Base-by-base conservation (phyloP, 192 early-diverging fungal genomes). In the Podila horticola region DNA sequence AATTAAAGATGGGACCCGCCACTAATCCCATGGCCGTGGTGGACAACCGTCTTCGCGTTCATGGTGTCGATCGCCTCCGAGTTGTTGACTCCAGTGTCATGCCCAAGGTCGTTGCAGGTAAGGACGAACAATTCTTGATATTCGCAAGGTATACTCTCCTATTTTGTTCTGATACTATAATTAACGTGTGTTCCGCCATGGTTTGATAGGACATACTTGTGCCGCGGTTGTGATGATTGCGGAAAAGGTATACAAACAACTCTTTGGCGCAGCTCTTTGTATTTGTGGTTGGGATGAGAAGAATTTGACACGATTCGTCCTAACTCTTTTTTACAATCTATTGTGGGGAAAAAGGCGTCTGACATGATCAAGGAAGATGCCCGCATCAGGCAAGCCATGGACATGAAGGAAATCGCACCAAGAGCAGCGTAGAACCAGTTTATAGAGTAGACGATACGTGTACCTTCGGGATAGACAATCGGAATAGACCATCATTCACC, bases 11-110 rank as follows among this genome's bases (percentile, higher is more conserved):
- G 72, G 72, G 72, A 9, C 72, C 72, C 12, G 4, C 41, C 7
- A 60, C 22, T 36, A 65, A 67, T 64, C 57, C 64, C 12, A 49
- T 59, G 22, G 72, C 72, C 31, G 72, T 74, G 5, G 72, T 74
- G 38, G 64, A 74, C 51, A 24, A 38, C 2, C 50, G 58, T 2
- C 64, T 74, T 17, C 66, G 48, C n/a, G 72, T 74, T 7, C 63
- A 74, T 36, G 72, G 72, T 0, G 31, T 74, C n/a, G 41, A 74
- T 10, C 30, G 55, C 0, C 55, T 74, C 28, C 63, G 72, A 61
- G 72, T 74, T 59, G 30, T 74, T 49, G 72, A 74, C 17, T 28
- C 72, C 12, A 74, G 72, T 74, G 31, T 66, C 48, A 66, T 74
- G 29, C 72, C 72, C 5, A 66, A 61, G 58, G 20, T 66, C 41